Conservation (phyloP, 2,329 filamentous ascomycete genomes). For the Talaromyces marneffei region DNA sequence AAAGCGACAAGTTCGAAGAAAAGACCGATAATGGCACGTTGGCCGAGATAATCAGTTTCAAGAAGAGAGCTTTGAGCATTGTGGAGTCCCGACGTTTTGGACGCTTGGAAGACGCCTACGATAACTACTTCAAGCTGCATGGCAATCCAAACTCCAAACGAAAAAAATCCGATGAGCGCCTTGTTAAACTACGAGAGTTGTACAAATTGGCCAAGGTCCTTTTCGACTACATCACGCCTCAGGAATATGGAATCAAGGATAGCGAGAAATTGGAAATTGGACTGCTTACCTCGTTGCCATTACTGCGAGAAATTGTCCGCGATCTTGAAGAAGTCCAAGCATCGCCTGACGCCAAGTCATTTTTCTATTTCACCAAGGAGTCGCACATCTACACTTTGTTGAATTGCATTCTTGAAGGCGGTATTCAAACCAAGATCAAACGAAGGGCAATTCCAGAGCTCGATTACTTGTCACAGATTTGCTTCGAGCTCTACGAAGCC, state of each 20-base stretch:
- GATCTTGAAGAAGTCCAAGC: constrained; percentile 97
- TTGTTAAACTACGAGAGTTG: constrained; percentile 84
- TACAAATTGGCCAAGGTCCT: constrained; percentile 91
- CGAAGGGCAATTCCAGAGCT: constrained; percentile 93
- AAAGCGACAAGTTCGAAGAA: constrained; percentile 29
- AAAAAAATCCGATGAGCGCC: constrained; percentile 73
- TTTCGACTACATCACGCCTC: constrained; percentile 97
- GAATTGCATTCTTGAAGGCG: constrained; percentile 96
- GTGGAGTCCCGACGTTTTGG: constrained; percentile 38
- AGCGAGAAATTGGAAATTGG: constrained; percentile 98
- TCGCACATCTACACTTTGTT: constrained; percentile 97
- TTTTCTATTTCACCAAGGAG: constrained; percentile 99
- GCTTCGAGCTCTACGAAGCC: constrained; percentile 95
- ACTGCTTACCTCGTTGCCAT: constrained; percentile 81
- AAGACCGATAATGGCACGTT: constrained; percentile 29
- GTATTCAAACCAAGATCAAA: constrained; percentile 93
- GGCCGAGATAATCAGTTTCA: constrained; percentile 43
- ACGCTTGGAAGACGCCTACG: constrained; percentile 52
- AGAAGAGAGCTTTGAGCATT: constrained; percentile 47
- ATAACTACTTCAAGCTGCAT: constrained; percentile 84
- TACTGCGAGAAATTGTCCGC: constrained; percentile 93
- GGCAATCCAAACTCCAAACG: constrained; percentile 68
- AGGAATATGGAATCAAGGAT: constrained; percentile 95
- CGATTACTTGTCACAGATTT: constrained; percentile 95
- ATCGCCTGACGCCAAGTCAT: constrained; percentile 86